A percentile compares a stretch with the other conserved stretches of the same genome.
phyloP scores from a whole-genome alignment of 2,329 filamentous ascomycete species.

The Tolypocladium ovalisporum region DNA sequence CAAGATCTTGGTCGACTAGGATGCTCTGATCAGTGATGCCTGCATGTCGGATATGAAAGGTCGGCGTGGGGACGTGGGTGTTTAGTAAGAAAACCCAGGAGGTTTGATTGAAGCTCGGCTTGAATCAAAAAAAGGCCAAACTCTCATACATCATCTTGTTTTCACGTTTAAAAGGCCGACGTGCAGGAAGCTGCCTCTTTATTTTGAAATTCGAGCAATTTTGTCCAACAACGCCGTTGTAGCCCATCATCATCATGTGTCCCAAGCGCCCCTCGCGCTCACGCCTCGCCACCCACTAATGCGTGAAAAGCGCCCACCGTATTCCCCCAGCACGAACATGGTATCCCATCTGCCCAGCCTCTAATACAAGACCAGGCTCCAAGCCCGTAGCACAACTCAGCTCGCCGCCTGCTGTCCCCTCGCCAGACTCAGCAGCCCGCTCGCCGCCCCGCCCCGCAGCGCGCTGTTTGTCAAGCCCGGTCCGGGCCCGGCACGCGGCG shows the following conservation, averaged over 20 bases:
- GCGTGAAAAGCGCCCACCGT: neutral
- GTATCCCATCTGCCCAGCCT: neutral
- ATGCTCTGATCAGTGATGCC: neutral
- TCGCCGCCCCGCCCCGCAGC: constrained; percentile 37
- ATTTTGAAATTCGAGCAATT: neutral
- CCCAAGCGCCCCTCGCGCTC: neutral
- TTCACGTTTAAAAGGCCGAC: neutral
- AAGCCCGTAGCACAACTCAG: neutral
- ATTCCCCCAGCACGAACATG: neutral
- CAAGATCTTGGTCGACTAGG: constrained; percentile 71
- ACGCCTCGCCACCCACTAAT: neutral
- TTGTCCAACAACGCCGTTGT: neutral
- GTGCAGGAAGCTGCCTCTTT: neutral
- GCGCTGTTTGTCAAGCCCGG: constrained; percentile 24
- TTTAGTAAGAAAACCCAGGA: too few relatives aligned
- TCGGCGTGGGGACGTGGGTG: too few relatives aligned
- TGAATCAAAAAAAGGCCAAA: neutral
- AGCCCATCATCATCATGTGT: neutral
- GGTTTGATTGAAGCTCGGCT: neutral
- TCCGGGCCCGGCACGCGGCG: constrained; percentile 4
- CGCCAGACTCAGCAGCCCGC: constrained; percentile 39
- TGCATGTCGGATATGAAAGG: too few relatives aligned
- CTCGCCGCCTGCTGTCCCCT: constrained; percentile 6
- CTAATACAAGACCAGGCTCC: neutral
- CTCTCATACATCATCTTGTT: neutral